Percentiles rank a stretch among this genome's conserved stretches.
Evolutionary conservation across 2,329 filamentous ascomycete genomes (phyloP).

Genomic region (Xylaria polymorpha): DNA sequence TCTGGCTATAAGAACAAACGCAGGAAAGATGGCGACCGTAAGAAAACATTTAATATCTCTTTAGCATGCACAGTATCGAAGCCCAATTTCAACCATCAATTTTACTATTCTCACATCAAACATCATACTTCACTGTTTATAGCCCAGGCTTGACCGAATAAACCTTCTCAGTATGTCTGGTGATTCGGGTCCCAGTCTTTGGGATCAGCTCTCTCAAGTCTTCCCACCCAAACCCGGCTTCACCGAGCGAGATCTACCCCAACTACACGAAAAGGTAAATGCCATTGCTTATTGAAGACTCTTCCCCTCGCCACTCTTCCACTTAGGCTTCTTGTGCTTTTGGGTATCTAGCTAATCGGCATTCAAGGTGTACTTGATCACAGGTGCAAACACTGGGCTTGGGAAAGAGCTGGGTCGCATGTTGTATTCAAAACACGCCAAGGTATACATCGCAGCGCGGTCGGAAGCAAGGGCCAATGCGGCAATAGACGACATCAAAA

Average conservation of each 20-base stretch:
- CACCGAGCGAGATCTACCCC: constrained; percentile 22
- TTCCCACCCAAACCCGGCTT: constrained; percentile 30
- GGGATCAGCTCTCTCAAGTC: constrained; percentile 24
- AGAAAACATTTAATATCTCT: neutral
- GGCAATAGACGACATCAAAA: constrained; percentile 31
- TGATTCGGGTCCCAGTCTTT: constrained; percentile 12
- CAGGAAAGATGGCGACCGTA: neutral
- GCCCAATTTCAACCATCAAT: neutral
- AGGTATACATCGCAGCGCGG: constrained; percentile 32
- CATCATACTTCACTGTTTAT: neutral
- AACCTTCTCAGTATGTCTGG: constrained; percentile 7
- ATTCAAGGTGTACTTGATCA: constrained; percentile 3
- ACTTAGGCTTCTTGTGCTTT: neutral
- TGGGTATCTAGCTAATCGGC: neutral
- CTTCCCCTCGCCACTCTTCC: neutral
- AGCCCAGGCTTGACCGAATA: neutral
- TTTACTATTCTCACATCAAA: neutral
- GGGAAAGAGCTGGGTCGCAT: constrained; percentile 36
- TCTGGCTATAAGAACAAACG: neutral
- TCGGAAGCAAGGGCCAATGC: constrained; percentile 25
- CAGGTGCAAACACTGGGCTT: constrained; percentile 20
- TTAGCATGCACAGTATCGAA: neutral
- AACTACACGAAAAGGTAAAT: constrained; percentile 27
- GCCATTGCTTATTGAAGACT: neutral
- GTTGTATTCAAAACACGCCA: constrained; percentile 33